Evolutionary conservation across 352 stramenopile species (phyloP), one percentile per base, ranked within the genome.

Genomic region (Globisporangium cystogenes): DNA sequence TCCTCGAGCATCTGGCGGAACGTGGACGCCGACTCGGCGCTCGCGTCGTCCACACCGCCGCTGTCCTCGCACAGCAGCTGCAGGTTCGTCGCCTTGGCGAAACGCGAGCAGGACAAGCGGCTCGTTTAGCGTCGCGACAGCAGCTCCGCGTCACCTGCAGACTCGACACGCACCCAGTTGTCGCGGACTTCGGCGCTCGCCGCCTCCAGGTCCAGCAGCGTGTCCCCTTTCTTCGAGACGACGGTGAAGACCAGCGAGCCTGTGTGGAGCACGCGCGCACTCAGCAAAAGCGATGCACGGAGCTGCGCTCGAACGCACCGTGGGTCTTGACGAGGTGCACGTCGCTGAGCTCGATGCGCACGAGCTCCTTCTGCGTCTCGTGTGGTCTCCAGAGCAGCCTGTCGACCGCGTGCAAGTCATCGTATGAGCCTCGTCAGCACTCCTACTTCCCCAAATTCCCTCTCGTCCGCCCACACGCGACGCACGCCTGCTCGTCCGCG

Each of bases 1-100:
- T 93, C 82, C 50, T 87, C 76, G 6, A 93, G 65, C 70, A 88
- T 82, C 24, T 82, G 70, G 47, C 81, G 78, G 45, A 93, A 82
- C 52, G 70, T 78, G n/a, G 42, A 53, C 42, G 55, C 55, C 24
- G 36, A 33, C 21, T 62, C 55, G 10, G 35, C 36, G 7, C 67
- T 64, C 10, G 62, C 64, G 4, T 66, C 71, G 47, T 76, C 64
- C 15, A 57, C 44, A 29, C 29, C 45, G 23, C 54, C 63, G 52
- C 59, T 76, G 45, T 85, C 76, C 59, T 93, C 79, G 37, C 71
- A 87, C 20, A 93, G 52, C n/a, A 90, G 57, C 59, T 90, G 82
- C 48, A 93, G 57, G 62, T 75, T 74, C 15, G 74, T 87, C 21
- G 85, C 72, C 76, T 87, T 39, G 11, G 33, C 1, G 24, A 24